phyloP scores from a whole-genome alignment of 2,329 filamentous ascomycete genomes.

The Aureobasidium subglaciale region DNA sequence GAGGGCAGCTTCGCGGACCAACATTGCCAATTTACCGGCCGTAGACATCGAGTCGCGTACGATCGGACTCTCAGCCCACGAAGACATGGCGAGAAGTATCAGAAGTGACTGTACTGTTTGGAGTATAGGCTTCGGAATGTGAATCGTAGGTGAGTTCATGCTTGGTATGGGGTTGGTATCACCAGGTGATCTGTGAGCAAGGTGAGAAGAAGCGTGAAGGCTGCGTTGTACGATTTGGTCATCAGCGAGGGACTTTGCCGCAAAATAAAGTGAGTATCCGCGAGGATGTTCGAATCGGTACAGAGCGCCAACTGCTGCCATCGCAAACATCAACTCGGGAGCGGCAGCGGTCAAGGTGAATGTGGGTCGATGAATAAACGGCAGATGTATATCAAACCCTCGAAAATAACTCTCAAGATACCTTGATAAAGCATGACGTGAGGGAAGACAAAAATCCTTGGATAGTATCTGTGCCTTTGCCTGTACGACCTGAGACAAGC shows the following conservation, averaged over 20 bases:
- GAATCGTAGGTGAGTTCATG: neutral
- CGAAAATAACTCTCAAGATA: too few species aligned
- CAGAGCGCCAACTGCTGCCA: conserved; percentile 62
- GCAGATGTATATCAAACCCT: too few species aligned
- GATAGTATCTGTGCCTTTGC: too few species aligned
- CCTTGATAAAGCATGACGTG: too few species aligned
- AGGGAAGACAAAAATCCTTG: too few species aligned
- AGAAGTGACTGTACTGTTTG: conserved; percentile 61
- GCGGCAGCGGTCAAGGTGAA: too few species aligned
- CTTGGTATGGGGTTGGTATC: neutral
- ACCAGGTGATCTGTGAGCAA: too few species aligned
- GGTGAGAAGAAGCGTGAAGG: too few species aligned
- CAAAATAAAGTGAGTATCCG: conserved; percentile 51
- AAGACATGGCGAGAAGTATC: conserved; percentile 52
- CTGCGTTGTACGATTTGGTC: too few species aligned
- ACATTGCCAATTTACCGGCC: conserved; percentile 49
- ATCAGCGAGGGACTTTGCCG: conserved; percentile 38
- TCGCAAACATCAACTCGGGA: conserved; percentile 44
- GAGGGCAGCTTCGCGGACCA: conserved; percentile 49
- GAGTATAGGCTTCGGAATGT: conserved; percentile 36
- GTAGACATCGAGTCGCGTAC: conserved; percentile 50
- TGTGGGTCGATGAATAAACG: too few species aligned
- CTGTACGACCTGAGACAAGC: too few species aligned
- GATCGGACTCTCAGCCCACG: conserved; percentile 52
- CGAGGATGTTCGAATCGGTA: conserved; percentile 49